Conservation (phyloP, 371 early-diverging fungal genomes). For the Haplosporangium sp. region DNA sequence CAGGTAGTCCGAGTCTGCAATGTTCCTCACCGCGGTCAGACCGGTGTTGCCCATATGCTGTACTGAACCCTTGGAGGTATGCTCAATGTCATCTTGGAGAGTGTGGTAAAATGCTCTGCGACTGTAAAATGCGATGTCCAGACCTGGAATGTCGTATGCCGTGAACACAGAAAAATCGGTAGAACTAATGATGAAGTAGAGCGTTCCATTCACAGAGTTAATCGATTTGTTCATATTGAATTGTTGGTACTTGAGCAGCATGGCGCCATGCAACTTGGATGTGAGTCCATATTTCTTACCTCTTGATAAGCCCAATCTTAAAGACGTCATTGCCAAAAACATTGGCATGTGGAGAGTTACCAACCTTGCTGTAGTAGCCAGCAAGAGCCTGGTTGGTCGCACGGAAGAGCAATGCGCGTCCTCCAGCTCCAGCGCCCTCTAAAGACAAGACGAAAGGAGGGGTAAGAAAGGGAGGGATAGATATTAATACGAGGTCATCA, state of each 20-base stretch:
- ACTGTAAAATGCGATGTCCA: constrained; percentile 80
- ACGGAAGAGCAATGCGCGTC: constrained; percentile 78
- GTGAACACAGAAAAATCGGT: constrained; percentile 79
- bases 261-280: too few species aligned
- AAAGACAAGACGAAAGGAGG: too few species aligned
- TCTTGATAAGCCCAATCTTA: constrained; percentile 69
- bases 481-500: too few species aligned
- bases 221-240: too few species aligned
- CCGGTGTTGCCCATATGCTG: constrained; percentile 76
- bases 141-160: constrained; percentile 69
- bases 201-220: constrained; percentile 5
- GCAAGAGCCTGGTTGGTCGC: constrained; percentile 67
- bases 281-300: constrained; percentile 42
- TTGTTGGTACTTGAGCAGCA: too few species aligned
- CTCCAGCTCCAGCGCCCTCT: constrained; percentile 86
- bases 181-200: constrained; percentile 61
- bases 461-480: too few species aligned
- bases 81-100: constrained; percentile 63
- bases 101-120: constrained; percentile 81
- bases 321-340: constrained; percentile 80
- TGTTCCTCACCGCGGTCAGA: constrained; percentile 56
- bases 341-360: constrained; percentile 61
- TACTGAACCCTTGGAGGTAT: constrained; percentile 64
- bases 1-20: constrained; percentile 59
- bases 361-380: constrained; percentile 53